Conservation (phyloP, 257 asterid species). For the Lavandula angustifolia region DNA sequence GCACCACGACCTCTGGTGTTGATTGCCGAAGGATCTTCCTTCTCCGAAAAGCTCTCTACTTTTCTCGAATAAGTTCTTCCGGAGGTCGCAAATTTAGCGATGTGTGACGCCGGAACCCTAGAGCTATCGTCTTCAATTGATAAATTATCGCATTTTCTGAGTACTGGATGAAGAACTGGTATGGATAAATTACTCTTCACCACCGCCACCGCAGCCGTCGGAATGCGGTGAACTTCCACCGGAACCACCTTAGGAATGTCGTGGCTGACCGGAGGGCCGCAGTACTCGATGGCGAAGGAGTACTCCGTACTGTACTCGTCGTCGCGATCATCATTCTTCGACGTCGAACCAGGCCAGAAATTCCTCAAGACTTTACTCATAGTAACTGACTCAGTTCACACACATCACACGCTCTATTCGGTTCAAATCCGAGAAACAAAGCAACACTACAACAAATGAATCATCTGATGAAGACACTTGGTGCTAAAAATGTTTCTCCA, state of each 20-base stretch:
- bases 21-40: conserved; percentile 10
- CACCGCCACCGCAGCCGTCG: conserved; percentile 58
- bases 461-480: conserved; percentile 20
- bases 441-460: conserved; percentile 18
- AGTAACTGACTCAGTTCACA: conserved; percentile 1
- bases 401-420: background rate
- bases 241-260: conserved; percentile 78
- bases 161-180: conserved; percentile 84
- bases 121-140: conserved; percentile 18
- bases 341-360: conserved; percentile 35
- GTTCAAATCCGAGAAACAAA: conserved; percentile 17
- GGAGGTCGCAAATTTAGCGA: conserved; percentile 26
- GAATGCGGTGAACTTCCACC: conserved; percentile 70
- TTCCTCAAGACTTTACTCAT: conserved; percentile 51
- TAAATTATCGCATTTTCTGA: conserved; percentile 37
- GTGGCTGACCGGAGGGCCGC: conserved; percentile 74
- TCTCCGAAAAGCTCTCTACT: conserved; percentile 14
- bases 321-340: conserved; percentile 36
- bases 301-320: conserved; percentile 60
- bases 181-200: conserved; percentile 40
- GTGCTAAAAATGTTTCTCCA: background rate
- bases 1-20: conserved; percentile 32
- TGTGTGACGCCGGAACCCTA: conserved; percentile 41
- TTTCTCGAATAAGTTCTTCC: conserved; percentile 28
- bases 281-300: conserved; percentile 82